A percentile compares a stretch with the other conserved stretches of the same genome.
Evolutionary conservation across 2,329 filamentous ascomycete genomes (phyloP).

Genomic region (Aspergillus flavus): DNA sequence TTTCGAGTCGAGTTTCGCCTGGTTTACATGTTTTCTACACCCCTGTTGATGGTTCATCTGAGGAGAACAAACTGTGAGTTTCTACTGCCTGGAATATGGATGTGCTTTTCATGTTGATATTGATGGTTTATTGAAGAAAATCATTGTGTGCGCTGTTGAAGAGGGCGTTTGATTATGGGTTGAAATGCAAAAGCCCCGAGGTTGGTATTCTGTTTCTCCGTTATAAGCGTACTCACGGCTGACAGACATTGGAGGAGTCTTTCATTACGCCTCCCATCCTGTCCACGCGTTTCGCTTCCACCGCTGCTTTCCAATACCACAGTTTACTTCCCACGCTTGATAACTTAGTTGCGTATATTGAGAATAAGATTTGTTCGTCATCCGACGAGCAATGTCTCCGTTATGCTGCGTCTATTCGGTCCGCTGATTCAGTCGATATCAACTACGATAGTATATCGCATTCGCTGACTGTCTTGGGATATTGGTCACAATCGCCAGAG

Average conservation of each 20-base stretch:
- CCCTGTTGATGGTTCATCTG: slow-evolving; percentile 31
- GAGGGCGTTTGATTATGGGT: slow-evolving; percentile 55
- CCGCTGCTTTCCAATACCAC: slow-evolving; percentile 71
- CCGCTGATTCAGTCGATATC: slow-evolving; percentile 71
- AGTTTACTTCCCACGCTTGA: slow-evolving; percentile 62
- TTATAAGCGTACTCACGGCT: background rate
- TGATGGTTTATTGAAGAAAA: slow-evolving; percentile 36
- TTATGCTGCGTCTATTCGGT: slow-evolving; percentile 49
- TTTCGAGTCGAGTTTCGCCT: slow-evolving; percentile 73
- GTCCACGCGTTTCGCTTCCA: slow-evolving; percentile 63
- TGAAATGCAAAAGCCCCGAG: slow-evolving; percentile 59
- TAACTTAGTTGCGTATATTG: slow-evolving; percentile 57
- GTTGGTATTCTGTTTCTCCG: slow-evolving; percentile 36
- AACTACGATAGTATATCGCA: slow-evolving; percentile 73
- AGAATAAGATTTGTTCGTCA: slow-evolving; percentile 55
- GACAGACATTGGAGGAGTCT: slow-evolving; percentile 47
- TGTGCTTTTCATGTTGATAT: background rate
- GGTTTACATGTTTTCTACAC: slow-evolving; percentile 82
- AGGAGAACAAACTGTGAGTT: background rate
- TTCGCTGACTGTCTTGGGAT: slow-evolving; percentile 64
- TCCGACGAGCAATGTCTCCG: slow-evolving; percentile 55
- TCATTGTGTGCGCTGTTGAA: slow-evolving; percentile 63
- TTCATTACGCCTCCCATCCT: slow-evolving; percentile 63
- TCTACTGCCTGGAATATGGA: too few relatives aligned
- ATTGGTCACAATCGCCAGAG: slow-evolving; percentile 54